Evolutionary conservation across 306 rosid genomes (phyloP), one percentile per base, ranked within the genome.

Genomic region (Ziziphus jujuba): DNA sequence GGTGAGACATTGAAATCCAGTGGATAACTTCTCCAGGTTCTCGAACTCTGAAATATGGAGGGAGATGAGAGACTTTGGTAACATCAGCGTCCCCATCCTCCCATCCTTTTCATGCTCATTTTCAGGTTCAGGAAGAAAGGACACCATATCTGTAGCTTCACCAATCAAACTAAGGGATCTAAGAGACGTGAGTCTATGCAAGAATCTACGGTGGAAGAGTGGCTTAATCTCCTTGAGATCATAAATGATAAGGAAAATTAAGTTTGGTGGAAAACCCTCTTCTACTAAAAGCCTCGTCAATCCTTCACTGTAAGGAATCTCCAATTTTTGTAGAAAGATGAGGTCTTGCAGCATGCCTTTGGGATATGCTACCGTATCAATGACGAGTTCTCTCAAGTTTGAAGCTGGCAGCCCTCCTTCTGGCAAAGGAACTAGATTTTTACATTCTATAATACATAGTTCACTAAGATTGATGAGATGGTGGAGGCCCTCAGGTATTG

Each of bases 1-100:
- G n/a, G n/a, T n/a, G n/a, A n/a, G n/a, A n/a, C n/a, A n/a, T n/a
- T n/a, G n/a, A n/a, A n/a, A n/a, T n/a, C n/a, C n/a, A n/a, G n/a
- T n/a, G n/a, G n/a, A n/a, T n/a, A n/a, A n/a, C n/a, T n/a, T n/a
- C n/a, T n/a, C n/a, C n/a, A n/a, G n/a, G n/a, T n/a, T n/a, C n/a
- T n/a, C n/a, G n/a, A n/a, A n/a, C n/a, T n/a, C n/a, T n/a, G n/a
- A n/a, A n/a, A n/a, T n/a, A n/a, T n/a, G n/a, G n/a, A n/a, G n/a
- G n/a, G n/a, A n/a, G n/a, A 19, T 48, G 23, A 78, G 59, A 47
- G 82, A 49, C 33, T 62, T 67, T 31, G 67, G 57, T 56, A 77
- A 24, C 36, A 65, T 20, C 57, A 9, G 60, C 57, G n/a, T 20
- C 52, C 31, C 35, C 49, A 0, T 4, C 0, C 8, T 13, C 20